A percentile compares a stretch with the other conserved stretches of the same genome.
phyloP scores from a whole-genome alignment of 768 basidiomycete species.

The Strobilomyces dryophilus region DNA sequence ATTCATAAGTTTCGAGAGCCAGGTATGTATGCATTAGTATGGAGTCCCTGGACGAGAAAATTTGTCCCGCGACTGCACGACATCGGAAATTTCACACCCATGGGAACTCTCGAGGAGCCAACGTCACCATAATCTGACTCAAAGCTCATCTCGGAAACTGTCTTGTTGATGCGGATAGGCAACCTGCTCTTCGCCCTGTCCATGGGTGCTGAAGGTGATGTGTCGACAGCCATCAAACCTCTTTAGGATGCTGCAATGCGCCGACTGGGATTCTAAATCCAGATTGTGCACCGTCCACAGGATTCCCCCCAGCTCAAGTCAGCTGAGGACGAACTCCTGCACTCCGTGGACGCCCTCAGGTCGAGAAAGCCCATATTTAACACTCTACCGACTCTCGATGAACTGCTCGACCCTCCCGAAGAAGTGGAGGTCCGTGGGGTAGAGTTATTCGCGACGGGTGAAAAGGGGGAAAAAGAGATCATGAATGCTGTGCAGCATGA shows the following conservation, averaged over 20 bases:
- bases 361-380: background rate
- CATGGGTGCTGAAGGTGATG: too few relatives aligned
- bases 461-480: background rate
- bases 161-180: too few relatives aligned
- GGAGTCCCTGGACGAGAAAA: too few relatives aligned
- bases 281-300: background rate
- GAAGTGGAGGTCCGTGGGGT: background rate
- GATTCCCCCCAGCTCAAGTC: background rate
- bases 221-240: background rate
- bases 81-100: too few relatives aligned
- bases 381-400: background rate
- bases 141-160: too few relatives aligned
- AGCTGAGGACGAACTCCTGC: background rate
- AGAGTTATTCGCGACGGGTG: background rate
- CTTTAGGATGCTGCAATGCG: background rate
- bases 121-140: too few relatives aligned
- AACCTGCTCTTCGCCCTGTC: too few relatives aligned
- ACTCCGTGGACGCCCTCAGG: background rate
- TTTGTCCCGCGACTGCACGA: too few relatives aligned
- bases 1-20: too few relatives aligned
- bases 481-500: background rate
- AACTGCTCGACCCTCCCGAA: background rate
- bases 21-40: too few relatives aligned
- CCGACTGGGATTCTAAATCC: background rate
- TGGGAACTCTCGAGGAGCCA: too few relatives aligned